phyloP scores from a whole-genome alignment of 2,329 filamentous ascomycete genomes.

The Dothiorella sarmentorum region DNA sequence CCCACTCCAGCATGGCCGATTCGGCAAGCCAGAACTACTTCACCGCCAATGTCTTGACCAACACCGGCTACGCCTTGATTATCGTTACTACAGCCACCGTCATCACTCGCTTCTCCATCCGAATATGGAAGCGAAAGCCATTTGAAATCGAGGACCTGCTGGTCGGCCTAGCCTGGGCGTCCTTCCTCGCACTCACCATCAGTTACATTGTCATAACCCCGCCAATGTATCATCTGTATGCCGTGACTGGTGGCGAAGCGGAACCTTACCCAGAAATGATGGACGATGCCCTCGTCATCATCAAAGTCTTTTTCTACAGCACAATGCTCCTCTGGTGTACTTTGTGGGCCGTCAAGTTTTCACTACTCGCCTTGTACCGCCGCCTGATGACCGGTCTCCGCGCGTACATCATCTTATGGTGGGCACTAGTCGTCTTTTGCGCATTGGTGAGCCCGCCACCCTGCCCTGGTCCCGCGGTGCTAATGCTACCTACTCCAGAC shows the following conservation, averaged over 20 bases:
- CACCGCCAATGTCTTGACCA: conserved; percentile 21
- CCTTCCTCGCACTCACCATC: conserved; percentile 27
- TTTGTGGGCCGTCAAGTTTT: conserved; percentile 42
- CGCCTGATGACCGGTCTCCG: conserved; percentile 34
- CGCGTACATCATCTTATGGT: conserved; percentile 37
- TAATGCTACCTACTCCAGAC: conserved; percentile 25
- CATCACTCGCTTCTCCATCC: conserved; percentile 8
- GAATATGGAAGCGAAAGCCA: background rate
- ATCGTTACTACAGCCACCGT: conserved; percentile 25
- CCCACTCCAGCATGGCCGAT: conserved; percentile 20
- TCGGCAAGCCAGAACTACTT: conserved; percentile 22
- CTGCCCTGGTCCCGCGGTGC: background rate
- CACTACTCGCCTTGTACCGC: conserved; percentile 40
- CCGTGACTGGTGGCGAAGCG: conserved; percentile 24
- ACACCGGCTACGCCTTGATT: conserved; percentile 23
- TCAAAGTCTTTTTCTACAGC: conserved; percentile 40
- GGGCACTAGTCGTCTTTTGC: conserved; percentile 34
- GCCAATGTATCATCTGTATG: conserved; percentile 31
- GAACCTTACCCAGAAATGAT: conserved; percentile 29
- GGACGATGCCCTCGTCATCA: conserved; percentile 31
- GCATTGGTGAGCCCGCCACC: conserved; percentile 29
- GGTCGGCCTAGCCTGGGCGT: conserved; percentile 28
- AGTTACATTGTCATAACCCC: conserved; percentile 38
- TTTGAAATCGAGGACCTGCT: conserved; percentile 25
- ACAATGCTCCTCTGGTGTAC: conserved; percentile 39